A percentile compares a stretch with the other conserved stretches of the same genome.
Conservation (phyloP, 768 basidiomycete species). For the Suillus tomentosus region DNA sequence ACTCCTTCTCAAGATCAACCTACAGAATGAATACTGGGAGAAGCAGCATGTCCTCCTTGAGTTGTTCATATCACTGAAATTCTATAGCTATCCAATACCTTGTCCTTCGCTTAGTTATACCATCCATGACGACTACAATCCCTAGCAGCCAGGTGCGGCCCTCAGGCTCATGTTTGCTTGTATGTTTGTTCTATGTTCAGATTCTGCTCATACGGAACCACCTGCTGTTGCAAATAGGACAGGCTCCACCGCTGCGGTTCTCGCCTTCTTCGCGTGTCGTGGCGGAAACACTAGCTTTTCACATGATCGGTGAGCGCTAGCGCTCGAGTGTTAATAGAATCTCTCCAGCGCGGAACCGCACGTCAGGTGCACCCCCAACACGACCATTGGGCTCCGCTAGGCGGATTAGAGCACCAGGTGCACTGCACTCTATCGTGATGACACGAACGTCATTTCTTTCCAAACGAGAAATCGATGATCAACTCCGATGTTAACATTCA, state of each 20-base stretch:
- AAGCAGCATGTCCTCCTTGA: slow-evolving; percentile 6
- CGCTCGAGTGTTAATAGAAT: background rate
- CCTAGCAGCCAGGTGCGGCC: background rate
- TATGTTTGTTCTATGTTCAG: background rate
- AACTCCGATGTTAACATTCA: background rate
- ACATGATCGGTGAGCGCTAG: background rate
- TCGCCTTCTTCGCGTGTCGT: background rate
- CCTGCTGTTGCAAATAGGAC: background rate
- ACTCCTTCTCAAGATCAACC: background rate
- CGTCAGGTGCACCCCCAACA: background rate
- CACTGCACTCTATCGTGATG: background rate
- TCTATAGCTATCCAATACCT: background rate
- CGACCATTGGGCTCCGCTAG: background rate
- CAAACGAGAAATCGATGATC: background rate
- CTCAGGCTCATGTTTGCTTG: background rate
- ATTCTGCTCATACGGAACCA: background rate
- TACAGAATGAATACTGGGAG: background rate
- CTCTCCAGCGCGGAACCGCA: background rate
- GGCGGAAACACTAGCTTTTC: background rate
- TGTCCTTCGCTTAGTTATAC: background rate
- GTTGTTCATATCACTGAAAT: background rate
- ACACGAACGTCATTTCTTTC: background rate
- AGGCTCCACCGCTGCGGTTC: background rate
- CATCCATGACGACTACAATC: background rate
- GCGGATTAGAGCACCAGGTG: background rate